Conservation (phyloP, 345 rosid species). For the Lepidium africanum region DNA sequence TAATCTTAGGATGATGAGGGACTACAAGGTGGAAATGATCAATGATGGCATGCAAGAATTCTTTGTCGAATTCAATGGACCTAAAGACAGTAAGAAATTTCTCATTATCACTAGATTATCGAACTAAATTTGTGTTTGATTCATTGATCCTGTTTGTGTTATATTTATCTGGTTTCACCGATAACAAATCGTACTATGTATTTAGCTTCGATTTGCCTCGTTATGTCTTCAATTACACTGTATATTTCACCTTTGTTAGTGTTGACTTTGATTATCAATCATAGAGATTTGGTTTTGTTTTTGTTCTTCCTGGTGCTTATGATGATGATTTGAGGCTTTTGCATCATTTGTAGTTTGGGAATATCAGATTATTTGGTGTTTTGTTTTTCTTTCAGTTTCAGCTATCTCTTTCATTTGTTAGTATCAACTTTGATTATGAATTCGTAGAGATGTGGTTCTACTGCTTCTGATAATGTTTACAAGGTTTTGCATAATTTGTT, state of each 20-base stretch:
- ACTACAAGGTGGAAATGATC: constrained; percentile 95
- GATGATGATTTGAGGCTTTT: background rate
- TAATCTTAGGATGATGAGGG: constrained; percentile 87
- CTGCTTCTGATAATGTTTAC: background rate
- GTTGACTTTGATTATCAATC: background rate
- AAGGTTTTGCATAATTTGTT: background rate
- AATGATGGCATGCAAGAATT: constrained; percentile 97
- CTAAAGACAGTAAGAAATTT: constrained; percentile 66
- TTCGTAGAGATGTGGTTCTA: background rate
- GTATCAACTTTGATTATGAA: background rate
- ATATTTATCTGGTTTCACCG: background rate
- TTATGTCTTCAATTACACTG: too few species aligned
- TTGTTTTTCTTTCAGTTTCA: background rate
- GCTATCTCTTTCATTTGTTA: background rate
- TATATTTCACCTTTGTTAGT: background rate
- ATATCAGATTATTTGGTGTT: background rate
- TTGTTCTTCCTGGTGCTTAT: background rate
- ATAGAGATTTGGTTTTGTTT: background rate
- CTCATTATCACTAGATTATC: background rate
- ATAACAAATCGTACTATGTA: background rate
- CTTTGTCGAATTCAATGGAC: constrained; percentile 91
- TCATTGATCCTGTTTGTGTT: background rate
- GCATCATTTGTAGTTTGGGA: background rate
- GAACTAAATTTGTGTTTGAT: background rate
- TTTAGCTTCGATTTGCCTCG: background rate